Percentiles rank a stretch among this genome's conserved stretches.
These are phyloP conservation scores for Apiotrichum brassicae DNA, from an alignment of 1,284 basidiomycete genomes.

Conservation along the genomic window DNA sequence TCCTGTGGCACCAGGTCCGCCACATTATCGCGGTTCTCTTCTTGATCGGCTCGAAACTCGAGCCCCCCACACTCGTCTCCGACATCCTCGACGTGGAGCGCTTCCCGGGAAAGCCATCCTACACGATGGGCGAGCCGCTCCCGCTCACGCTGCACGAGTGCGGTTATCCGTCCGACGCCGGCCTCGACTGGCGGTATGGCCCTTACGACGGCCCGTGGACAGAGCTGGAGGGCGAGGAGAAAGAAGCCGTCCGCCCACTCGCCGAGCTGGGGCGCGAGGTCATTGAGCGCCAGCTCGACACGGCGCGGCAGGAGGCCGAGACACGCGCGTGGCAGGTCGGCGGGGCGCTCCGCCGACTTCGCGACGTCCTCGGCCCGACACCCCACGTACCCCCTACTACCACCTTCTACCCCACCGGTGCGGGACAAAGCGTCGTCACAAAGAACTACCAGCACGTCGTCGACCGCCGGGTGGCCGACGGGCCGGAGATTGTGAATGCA, in stretches of 20 bases:
- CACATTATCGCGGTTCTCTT: slow-evolving; percentile 93
- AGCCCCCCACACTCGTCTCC: slow-evolving; percentile 64
- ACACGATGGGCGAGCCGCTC: slow-evolving; percentile 85
- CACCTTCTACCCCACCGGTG: slow-evolving; percentile 62
- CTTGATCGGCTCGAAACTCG: slow-evolving; percentile 76
- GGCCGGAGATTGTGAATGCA: slow-evolving; percentile 66
- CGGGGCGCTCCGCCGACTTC: slow-evolving; percentile 26
- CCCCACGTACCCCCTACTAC: neutral
- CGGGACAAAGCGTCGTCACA: slow-evolving; percentile 58
- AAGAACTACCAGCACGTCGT: slow-evolving; percentile 63
- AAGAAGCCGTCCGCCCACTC: slow-evolving; percentile 7
- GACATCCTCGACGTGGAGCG: slow-evolving; percentile 61
- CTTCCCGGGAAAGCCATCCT: slow-evolving; percentile 71
- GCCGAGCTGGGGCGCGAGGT: slow-evolving; percentile 29
- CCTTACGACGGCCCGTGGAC: slow-evolving; percentile 44
- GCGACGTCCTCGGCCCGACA: slow-evolving; percentile 11
- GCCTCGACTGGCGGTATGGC: slow-evolving; percentile 67
- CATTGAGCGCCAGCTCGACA: slow-evolving; percentile 34
- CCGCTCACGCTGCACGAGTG: slow-evolving; percentile 93
- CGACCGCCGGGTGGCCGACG: slow-evolving; percentile 59
- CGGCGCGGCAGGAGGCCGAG: slow-evolving; percentile 37
- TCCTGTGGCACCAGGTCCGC: slow-evolving; percentile 94
- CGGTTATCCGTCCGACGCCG: slow-evolving; percentile 59
- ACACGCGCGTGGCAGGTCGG: slow-evolving; percentile 58
- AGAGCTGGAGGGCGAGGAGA: slow-evolving; percentile 13